A percentile compares a stretch with the other conserved stretches of the same genome.
phyloP scores from a whole-genome alignment of 768 basidiomycete genomes.

The Naganishia randhawae region DNA sequence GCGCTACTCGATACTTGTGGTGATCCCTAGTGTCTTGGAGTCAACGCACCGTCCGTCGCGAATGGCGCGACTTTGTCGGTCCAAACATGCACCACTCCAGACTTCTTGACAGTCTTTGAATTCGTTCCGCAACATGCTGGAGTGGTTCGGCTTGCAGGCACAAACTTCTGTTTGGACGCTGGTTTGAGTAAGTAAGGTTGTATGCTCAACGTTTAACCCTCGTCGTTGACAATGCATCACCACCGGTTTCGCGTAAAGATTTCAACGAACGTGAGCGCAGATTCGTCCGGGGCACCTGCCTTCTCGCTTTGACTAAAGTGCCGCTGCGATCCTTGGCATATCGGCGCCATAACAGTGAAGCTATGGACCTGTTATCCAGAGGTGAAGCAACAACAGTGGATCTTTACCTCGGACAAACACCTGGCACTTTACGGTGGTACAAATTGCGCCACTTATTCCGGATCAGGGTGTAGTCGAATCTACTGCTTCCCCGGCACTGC shows the following conservation, averaged over 20 bases:
- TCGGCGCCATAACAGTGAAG: background rate
- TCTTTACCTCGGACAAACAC: constrained; percentile 34
- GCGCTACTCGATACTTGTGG: background rate
- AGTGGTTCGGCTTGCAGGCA: constrained; percentile 25
- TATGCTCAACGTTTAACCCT: background rate
- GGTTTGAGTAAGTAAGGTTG: constrained; percentile 21
- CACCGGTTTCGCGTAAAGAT: background rate
- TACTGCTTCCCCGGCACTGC: constrained; percentile 6
- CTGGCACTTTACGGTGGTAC: constrained; percentile 23
- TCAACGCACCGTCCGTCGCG: background rate
- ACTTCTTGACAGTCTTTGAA: background rate
- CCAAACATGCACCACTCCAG: background rate
- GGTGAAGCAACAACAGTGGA: constrained; percentile 36
- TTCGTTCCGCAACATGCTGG: constrained; percentile 6
- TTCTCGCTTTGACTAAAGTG: too few relatives aligned
- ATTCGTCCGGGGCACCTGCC: background rate
- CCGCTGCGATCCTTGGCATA: too few relatives aligned
- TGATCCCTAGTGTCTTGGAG: constrained; percentile 6
- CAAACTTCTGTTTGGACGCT: constrained; percentile 33
- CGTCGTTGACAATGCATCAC: background rate
- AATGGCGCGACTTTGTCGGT: constrained; percentile 2
- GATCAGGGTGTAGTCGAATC: constrained; percentile 1
- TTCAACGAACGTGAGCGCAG: constrained; percentile 6
- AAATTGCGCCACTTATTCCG: background rate
- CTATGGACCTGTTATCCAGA: constrained; percentile 35